Evolutionary conservation across 805 yeast genomes (phyloP).

Genomic region (Schwanniomyces vanrijiae): DNA sequence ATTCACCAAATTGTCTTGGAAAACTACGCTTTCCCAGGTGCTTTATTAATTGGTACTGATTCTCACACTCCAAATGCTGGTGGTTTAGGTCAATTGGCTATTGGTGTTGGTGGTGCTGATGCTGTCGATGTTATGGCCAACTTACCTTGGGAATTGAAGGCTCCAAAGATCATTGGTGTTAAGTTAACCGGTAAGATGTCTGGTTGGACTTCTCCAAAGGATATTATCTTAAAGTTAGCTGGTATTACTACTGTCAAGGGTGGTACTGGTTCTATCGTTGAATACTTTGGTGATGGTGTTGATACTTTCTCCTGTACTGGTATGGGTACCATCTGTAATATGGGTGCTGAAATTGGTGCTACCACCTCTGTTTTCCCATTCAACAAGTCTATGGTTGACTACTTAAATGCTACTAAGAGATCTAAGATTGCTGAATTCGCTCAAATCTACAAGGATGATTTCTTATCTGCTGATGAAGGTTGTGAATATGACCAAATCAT

Average conservation of each 20-base stretch:
- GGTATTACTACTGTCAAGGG: constrained; percentile 96
- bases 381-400: constrained; percentile 85
- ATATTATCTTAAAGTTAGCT: constrained; percentile 88
- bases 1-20: constrained; percentile 96
- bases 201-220: constrained; percentile 98
- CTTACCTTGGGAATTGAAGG: constrained; percentile 96
- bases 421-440: constrained; percentile 83
- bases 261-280: constrained; percentile 96
- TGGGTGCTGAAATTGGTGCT: constrained; percentile 99
- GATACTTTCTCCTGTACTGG: constrained; percentile 93
- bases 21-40: constrained; percentile 97
- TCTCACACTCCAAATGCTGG: constrained; percentile 98
- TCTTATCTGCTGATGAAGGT: constrained; percentile 84
- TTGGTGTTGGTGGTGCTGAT: constrained; percentile 99
- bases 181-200: constrained; percentile 87
- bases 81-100: constrained; percentile 96
- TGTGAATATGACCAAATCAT: constrained; percentile 91
- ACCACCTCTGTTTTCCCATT: constrained; percentile 97
- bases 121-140: constrained; percentile 96
- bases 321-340: constrained; percentile 98
- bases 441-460: constrained; percentile 57
- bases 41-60: constrained; percentile 93
- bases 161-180: constrained; percentile 94
- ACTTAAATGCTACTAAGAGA: constrained; percentile 85
- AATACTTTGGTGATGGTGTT: constrained; percentile 95